These are phyloP conservation scores for Porcisia deanei DNA, from an alignment of 208 protist genomes.

Conservation along the genomic window DNA sequence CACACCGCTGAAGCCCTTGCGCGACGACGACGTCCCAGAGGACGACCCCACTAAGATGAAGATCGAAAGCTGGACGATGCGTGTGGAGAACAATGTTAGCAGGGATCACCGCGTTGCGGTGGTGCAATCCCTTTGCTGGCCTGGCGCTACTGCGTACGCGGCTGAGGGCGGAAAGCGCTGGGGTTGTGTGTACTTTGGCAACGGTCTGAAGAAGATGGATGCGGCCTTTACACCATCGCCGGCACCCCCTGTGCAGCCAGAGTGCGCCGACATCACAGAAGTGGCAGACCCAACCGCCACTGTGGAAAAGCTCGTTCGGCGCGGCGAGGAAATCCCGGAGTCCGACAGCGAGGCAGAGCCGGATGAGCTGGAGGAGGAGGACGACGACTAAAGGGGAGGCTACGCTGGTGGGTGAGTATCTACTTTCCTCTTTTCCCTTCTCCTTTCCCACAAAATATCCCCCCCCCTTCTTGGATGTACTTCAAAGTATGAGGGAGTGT, in stretches of 20 bases:
- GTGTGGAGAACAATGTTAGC: slow-evolving; percentile 80
- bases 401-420: not conserved
- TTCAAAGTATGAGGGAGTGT: not conserved
- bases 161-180: slow-evolving; percentile 78
- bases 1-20: slow-evolving; percentile 69
- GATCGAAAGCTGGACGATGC: slow-evolving; percentile 78
- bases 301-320: slow-evolving; percentile 91
- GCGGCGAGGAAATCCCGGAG: slow-evolving; percentile 87
- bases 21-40: slow-evolving; percentile 81
- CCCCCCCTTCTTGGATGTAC: not conserved
- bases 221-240: slow-evolving; percentile 82
- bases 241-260: slow-evolving; percentile 72
- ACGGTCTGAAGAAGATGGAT: slow-evolving; percentile 89
- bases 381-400: slow-evolving; percentile 42
- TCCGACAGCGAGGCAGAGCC: slow-evolving; percentile 87
- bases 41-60: slow-evolving; percentile 89
- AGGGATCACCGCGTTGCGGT: slow-evolving; percentile 84
- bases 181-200: slow-evolving; percentile 91
- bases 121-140: slow-evolving; percentile 88
- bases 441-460: too few species aligned
- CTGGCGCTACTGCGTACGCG: slow-evolving; percentile 81
- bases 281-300: slow-evolving; percentile 85
- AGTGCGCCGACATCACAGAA: slow-evolving; percentile 85
- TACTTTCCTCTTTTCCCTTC: not conserved
- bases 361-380: slow-evolving; percentile 74